These are phyloP conservation scores for Gigaspora rosea DNA, from an alignment of 192 early-diverging fungal species.

Conservation along the genomic window DNA sequence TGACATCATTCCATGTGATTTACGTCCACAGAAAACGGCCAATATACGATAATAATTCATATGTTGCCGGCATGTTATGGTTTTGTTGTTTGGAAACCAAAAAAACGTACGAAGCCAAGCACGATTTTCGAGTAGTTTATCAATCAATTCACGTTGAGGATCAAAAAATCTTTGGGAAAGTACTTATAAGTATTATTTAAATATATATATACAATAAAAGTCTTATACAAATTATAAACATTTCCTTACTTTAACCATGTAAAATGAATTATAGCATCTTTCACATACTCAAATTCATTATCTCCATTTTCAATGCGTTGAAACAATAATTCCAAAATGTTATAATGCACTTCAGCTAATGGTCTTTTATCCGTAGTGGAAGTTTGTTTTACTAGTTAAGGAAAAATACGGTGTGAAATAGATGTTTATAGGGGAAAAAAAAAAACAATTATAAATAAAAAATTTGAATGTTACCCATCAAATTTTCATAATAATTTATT, in stretches of 20 bases:
- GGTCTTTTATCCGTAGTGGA: neutral
- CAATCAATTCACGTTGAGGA: neutral
- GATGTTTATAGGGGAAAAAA: neutral
- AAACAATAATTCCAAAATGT: slow-evolving; percentile 19
- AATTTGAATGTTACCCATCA: neutral
- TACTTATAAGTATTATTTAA: neutral
- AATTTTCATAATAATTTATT: slow-evolving; percentile 3
- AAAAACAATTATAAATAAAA: neutral
- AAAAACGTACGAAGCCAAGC: neutral
- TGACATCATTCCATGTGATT: too few relatives aligned
- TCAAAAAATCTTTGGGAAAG: neutral
- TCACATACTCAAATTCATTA: neutral
- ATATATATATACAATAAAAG: neutral
- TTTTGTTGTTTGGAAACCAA: neutral
- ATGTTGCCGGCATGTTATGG: neutral
- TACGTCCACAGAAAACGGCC: neutral
- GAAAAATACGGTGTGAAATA: neutral
- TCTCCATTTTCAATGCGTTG: slow-evolving; percentile 28
- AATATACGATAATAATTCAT: neutral
- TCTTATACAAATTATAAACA: neutral
- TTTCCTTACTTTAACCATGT: slow-evolving; percentile 10
- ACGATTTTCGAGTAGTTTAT: neutral
- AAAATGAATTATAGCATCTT: neutral
- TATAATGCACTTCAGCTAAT: slow-evolving; percentile 5
- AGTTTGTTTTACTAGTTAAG: neutral